Conservation (phyloP, 441 rosid species). For the Eruca vesicaria region DNA sequence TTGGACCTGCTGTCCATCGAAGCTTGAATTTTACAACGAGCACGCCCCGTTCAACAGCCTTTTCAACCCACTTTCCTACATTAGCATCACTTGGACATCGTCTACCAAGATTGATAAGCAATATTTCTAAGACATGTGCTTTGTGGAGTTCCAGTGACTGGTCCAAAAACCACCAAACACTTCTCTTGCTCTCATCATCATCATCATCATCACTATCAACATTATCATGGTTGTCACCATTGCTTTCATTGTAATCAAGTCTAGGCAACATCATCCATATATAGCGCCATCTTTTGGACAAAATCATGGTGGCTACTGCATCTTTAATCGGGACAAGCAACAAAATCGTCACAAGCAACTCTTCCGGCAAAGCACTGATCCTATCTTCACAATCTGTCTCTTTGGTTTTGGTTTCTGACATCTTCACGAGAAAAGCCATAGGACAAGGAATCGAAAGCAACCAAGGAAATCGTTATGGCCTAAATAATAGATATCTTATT, state of each 20-base stretch:
- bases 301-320: too few species aligned
- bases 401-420: too few species aligned
- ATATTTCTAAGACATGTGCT: not conserved
- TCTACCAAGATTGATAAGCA: not conserved
- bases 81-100: not conserved
- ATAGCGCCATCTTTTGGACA: not conserved
- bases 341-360: too few species aligned
- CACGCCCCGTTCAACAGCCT: not conserved
- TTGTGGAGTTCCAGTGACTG: not conserved
- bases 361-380: too few species aligned
- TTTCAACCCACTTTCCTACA: not conserved
- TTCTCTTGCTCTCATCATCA: not conserved
- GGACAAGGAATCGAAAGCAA: too few species aligned
- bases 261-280: not conserved
- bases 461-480: too few species aligned
- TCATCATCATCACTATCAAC: not conserved
- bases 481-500: too few species aligned
- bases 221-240: not conserved
- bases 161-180: not conserved
- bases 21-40: not conserved
- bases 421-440: too few species aligned
- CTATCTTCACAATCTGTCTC: too few species aligned
- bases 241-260: not conserved
- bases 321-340: too few species aligned
- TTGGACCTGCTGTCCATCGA: not conserved